phyloP scores from a whole-genome alignment of 345 rosid species.

The Sisymbrium irio region DNA sequence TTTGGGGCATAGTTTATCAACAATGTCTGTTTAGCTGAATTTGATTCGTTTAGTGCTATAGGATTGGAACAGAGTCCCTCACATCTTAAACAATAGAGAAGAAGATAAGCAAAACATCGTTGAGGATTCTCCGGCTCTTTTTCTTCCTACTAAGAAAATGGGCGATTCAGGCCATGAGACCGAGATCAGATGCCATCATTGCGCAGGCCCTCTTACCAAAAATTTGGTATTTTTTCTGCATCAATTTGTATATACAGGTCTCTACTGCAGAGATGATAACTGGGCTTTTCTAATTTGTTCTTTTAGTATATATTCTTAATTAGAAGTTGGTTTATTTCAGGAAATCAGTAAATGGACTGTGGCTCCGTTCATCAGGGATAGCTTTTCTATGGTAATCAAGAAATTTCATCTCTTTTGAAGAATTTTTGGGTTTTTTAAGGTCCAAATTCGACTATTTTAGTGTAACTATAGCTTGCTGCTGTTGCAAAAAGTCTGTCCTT shows the following conservation, averaged over 20 bases:
- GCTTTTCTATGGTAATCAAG: constrained; percentile 78
- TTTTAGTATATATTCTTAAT: not conserved
- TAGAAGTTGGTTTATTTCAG: constrained; percentile 41
- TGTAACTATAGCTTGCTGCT: constrained; percentile 1
- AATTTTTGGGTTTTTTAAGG: not conserved
- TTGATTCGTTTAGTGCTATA: too few species aligned
- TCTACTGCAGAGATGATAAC: not conserved
- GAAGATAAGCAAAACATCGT: not conserved
- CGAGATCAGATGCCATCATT: constrained; percentile 66
- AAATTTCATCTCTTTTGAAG: not conserved
- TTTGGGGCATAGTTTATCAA: too few species aligned
- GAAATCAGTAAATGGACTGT: constrained; percentile 86
- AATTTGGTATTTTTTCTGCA: constrained; percentile 48
- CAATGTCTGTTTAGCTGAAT: too few species aligned
- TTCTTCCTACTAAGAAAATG: constrained; percentile 33
- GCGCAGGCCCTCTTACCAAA: constrained; percentile 88
- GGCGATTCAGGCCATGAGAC: constrained; percentile 36
- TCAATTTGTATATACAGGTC: constrained; percentile 8
- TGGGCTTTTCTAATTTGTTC: not conserved
- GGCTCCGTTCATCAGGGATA: constrained; percentile 77
- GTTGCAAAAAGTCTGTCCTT: not conserved
- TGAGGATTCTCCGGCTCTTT: not conserved
- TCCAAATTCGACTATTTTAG: not conserved
- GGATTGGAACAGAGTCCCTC: too few species aligned
- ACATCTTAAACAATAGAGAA: not conserved